Base-by-base conservation (phyloP, 352 stramenopile genomes). In the Peronosclerospora sorghi region DNA sequence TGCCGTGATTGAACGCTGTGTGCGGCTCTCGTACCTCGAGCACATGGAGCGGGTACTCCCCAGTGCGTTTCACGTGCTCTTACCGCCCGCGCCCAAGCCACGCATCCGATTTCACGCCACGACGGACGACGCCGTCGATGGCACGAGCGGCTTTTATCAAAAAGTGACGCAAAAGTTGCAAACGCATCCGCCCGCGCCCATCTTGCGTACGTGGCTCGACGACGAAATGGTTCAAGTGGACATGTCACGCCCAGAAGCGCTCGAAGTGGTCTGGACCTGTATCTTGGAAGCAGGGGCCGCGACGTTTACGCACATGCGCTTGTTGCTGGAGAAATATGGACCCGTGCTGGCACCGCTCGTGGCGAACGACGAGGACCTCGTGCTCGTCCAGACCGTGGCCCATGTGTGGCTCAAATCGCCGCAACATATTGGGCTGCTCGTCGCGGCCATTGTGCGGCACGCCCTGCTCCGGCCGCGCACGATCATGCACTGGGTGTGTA, bases 21-120 rank as follows among this genome's bases (percentile, higher is more conserved):
- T 93, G 23, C 77, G 80, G 14, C 56, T 93, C 13, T 89, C 76
- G 28, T 93, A 93, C 40, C 36, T 85, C 26, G 72, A 93, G 58
- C 70, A 89, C 46, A 90, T 93, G 77, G 75, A 90, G 35, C 70
- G 60, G 1, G 65, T 67, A 13, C 61, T 93, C 15, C 77, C 80
- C 12, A 58, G 47, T 35, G 75, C 83, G 20, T 85, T 93, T 48
- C 80, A 93, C 51, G 65, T 68, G 48, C 57, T 93, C 18, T 48
- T 93, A 13, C 80, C 80, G 8, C 80, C 80, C 21, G 63, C 67
- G 13, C 76, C 79, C 4, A 73, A 82, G 47, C 73, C 78, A 27
- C 67, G 76, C 13, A 74, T 89, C 21, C 74, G 71, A 1, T 90
- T 81, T 45, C 59, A 68, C 28, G 15, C 42, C 6, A 41, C 52